A percentile compares a stretch with the other conserved stretches of the same genome.
phyloP scores from a whole-genome alignment of 78 protist species.

The Dictyostelium capitatum region DNA sequence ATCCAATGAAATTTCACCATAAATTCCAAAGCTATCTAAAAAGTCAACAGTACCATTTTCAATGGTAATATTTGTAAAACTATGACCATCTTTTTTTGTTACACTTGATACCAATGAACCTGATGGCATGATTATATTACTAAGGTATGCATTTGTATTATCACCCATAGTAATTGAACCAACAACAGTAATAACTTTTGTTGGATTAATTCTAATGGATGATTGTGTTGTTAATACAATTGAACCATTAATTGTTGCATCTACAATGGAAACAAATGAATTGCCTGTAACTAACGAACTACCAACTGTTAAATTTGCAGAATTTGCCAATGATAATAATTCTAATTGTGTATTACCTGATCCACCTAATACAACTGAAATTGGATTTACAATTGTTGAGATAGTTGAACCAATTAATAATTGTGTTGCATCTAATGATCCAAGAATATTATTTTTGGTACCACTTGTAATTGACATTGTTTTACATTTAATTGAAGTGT shows the following conservation, averaged over 20 bases:
- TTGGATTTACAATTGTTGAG: no score
- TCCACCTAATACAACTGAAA: no score
- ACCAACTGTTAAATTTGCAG: no score
- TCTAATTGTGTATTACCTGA: no score
- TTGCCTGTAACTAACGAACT: no score
- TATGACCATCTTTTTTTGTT: background rate
- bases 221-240: background rate
- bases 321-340: no score
- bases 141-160: background rate
- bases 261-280: background rate
- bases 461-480: no score
- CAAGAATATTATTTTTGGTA: no score
- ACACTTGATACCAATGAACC: background rate
- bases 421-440: no score
- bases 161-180: background rate
- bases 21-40: background rate
- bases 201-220: background rate
- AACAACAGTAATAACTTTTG: background rate
- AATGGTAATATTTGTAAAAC: background rate
- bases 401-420: no score
- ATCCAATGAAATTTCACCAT: background rate
- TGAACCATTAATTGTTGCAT: background rate
- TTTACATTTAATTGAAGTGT: no score
- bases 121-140: background rate
- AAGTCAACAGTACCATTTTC: background rate